Evolutionary conservation across 768 basidiomycete genomes (phyloP).

Genomic region (Cystofilobasidium ferigula): DNA sequence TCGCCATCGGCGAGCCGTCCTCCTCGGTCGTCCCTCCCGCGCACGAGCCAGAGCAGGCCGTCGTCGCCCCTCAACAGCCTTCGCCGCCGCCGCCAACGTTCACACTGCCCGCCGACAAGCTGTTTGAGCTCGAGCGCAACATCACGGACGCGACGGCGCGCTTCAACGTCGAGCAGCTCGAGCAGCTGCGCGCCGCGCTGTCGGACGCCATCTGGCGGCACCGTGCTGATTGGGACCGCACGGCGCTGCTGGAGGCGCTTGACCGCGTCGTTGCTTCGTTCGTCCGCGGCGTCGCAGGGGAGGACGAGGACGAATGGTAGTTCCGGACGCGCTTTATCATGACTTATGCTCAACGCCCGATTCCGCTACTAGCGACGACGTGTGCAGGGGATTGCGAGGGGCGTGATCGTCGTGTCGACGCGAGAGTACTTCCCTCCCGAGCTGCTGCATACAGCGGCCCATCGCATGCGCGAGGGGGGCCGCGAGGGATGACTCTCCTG

Average conservation of each 20-base stretch:
- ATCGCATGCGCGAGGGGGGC: too few species aligned
- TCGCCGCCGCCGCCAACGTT: constrained; percentile 53
- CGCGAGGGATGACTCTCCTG: too few species aligned
- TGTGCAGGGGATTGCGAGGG: too few species aligned
- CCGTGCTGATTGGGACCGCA: constrained; percentile 72
- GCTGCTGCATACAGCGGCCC: too few species aligned
- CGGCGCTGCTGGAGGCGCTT: constrained; percentile 43
- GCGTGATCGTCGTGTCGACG: too few species aligned
- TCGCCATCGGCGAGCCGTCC: not conserved
- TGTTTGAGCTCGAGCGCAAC: constrained; percentile 46
- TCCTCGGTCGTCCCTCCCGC: not conserved
- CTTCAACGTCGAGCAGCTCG: constrained; percentile 77
- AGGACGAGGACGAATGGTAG: constrained; percentile 10
- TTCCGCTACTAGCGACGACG: too few species aligned
- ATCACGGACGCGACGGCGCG: constrained; percentile 48
- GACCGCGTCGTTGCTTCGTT: constrained; percentile 42
- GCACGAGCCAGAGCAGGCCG: not conserved
- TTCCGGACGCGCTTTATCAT: too few species aligned
- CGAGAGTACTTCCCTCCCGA: too few species aligned
- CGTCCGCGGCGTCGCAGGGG: constrained; percentile 50
- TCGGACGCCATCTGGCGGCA: constrained; percentile 72
- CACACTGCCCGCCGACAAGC: constrained; percentile 46
- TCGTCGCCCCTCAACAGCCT: too few species aligned
- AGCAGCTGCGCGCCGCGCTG: constrained; percentile 79
- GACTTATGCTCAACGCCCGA: too few species aligned